phyloP scores from a whole-genome alignment of 2,329 filamentous ascomycete species.

The Exophiala aquamarina region DNA sequence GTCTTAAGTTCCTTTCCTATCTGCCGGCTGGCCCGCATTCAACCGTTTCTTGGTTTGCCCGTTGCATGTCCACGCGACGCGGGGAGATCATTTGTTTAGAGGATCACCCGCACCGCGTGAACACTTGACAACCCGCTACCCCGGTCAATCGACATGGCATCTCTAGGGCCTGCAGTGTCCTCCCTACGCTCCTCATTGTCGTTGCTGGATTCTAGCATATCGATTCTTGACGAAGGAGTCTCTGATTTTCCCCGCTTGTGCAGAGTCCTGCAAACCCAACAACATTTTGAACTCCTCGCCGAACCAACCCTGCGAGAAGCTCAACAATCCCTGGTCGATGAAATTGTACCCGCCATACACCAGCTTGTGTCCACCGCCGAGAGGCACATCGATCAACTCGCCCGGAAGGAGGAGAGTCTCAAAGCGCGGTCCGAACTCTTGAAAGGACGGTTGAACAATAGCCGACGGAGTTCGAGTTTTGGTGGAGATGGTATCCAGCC shows the following conservation, averaged over 20 bases:
- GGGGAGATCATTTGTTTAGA: background rate
- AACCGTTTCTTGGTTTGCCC: no score
- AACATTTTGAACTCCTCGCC: constrained; percentile 93
- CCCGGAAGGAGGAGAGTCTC: constrained; percentile 77
- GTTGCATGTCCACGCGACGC: no score
- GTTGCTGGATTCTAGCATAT: constrained; percentile 62
- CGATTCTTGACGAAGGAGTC: constrained; percentile 60
- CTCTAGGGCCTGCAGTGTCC: constrained; percentile 60
- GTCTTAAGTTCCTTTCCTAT: no score
- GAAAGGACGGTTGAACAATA: constrained; percentile 63
- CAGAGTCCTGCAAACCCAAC: constrained; percentile 63
- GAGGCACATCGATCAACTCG: constrained; percentile 77
- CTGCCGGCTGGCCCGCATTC: no score
- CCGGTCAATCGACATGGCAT: constrained; percentile 29
- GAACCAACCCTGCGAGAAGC: constrained; percentile 79
- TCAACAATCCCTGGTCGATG: constrained; percentile 79
- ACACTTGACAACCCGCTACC: no score
- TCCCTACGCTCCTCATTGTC: constrained; percentile 62
- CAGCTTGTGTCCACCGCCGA: constrained; percentile 79
- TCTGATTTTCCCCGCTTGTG: constrained; percentile 63
- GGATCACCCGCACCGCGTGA: no score
- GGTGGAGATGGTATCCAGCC: constrained; percentile 8
- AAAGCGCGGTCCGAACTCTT: constrained; percentile 82
- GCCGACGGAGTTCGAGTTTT: constrained; percentile 27
- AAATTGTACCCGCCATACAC: constrained; percentile 84